Evolutionary conservation across 1,284 basidiomycete species (phyloP).

Genomic region (Fistulinella staudtii): DNA sequence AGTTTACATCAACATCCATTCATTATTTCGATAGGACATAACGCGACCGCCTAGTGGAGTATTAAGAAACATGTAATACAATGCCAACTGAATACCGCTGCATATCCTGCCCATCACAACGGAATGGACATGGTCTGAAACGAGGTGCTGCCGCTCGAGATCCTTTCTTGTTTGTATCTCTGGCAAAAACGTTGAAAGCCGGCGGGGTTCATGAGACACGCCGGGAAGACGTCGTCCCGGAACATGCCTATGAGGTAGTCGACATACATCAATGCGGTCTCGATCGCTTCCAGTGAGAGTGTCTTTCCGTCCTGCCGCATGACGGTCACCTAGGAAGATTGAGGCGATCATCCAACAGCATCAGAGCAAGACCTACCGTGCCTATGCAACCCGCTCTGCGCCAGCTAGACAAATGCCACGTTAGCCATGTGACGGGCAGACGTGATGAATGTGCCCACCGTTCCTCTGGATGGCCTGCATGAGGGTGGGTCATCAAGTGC

Average conservation of each 20-base stretch:
- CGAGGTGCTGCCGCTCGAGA: slow-evolving; percentile 3
- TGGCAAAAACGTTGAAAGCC: slow-evolving; percentile 24
- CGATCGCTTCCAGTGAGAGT: slow-evolving; percentile 24
- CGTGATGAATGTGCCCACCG: slow-evolving; percentile 2
- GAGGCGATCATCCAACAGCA: neutral
- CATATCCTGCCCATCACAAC: no score
- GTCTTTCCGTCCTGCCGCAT: slow-evolving; percentile 25
- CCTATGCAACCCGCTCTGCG: slow-evolving; percentile 21
- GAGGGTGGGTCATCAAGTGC: no score
- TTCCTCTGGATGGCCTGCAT: slow-evolving; percentile 16
- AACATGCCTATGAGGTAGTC: slow-evolving; percentile 22
- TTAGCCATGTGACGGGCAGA: neutral
- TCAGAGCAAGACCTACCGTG: slow-evolving; percentile 14
- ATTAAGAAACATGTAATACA: no score
- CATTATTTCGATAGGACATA: no score
- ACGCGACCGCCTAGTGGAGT: no score
- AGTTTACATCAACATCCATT: no score
- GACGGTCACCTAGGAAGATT: slow-evolving; percentile 18
- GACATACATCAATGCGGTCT: slow-evolving; percentile 25
- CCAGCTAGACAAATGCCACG: slow-evolving; percentile 17
- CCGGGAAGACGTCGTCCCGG: slow-evolving; percentile 14
- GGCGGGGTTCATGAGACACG: slow-evolving; percentile 16
- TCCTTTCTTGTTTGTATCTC: slow-evolving; percentile 19
- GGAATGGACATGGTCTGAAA: slow-evolving; percentile 16
- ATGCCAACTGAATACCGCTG: no score